Conservation (phyloP, 768 basidiomycete genomes). For the Tulasnella sp. region DNA sequence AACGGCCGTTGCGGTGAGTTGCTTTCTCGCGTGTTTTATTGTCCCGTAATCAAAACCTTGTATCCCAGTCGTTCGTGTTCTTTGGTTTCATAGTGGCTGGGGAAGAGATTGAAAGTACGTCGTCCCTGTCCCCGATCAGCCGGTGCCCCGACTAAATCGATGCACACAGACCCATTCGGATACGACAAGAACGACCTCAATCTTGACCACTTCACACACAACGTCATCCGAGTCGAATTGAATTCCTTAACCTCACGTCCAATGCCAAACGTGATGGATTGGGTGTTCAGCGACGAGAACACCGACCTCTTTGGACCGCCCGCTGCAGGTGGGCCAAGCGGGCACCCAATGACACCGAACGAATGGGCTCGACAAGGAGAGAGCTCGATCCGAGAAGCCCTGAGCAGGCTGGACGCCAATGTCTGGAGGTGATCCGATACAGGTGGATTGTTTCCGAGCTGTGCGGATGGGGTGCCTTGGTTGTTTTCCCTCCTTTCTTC, state of each 20-base stretch:
- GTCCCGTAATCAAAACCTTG: not conserved
- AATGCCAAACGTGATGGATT: slow-evolving; percentile 22
- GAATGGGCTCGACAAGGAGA: too few species aligned
- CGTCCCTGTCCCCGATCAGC: too few species aligned
- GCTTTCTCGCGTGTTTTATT: not conserved
- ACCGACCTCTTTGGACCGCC: slow-evolving; percentile 19
- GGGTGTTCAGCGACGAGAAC: slow-evolving; percentile 24
- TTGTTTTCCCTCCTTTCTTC: too few species aligned
- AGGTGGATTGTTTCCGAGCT: too few species aligned
- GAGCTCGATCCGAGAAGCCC: too few species aligned
- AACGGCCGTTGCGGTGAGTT: slow-evolving; percentile 36
- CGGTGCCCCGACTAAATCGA: too few species aligned
- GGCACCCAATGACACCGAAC: too few species aligned
- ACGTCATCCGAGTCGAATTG: slow-evolving; percentile 26
- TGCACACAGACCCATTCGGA: not conserved
- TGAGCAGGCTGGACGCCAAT: too few species aligned
- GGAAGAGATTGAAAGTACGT: slow-evolving; percentile 17
- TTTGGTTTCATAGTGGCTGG: slow-evolving; percentile 17
- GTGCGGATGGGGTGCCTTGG: too few species aligned
- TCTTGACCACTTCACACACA: slow-evolving; percentile 25
- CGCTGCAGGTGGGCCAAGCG: too few species aligned
- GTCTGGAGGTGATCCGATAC: too few species aligned
- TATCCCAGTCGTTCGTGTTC: slow-evolving; percentile 14
- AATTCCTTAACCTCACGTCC: slow-evolving; percentile 25
- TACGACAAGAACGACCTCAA: slow-evolving; percentile 22